A percentile compares a stretch with the other conserved stretches of the same genome.
Evolutionary conservation across 768 basidiomycete genomes (phyloP).

Genomic region (Boletus sensibilis): DNA sequence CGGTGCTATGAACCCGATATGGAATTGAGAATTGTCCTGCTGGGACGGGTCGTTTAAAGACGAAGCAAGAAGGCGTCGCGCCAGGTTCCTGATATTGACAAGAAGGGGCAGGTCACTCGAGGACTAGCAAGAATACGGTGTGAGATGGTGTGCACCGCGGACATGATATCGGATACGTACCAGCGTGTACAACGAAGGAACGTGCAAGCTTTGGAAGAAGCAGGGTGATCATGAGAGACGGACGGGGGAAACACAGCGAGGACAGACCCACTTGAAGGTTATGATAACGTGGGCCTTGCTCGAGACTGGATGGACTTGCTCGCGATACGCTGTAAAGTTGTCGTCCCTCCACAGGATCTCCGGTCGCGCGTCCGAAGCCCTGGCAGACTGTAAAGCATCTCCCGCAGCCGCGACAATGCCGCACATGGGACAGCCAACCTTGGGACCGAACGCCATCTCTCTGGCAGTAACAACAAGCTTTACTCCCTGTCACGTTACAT

Average conservation of each 20-base stretch:
- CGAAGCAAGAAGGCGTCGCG: not conserved
- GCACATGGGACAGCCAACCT: slow-evolving; percentile 75
- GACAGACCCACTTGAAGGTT: slow-evolving; percentile 65
- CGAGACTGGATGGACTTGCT: slow-evolving; percentile 33
- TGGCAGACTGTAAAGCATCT: slow-evolving; percentile 21
- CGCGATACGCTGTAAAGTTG: slow-evolving; percentile 23
- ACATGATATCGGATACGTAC: slow-evolving; percentile 35
- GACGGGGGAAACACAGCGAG: slow-evolving; percentile 5
- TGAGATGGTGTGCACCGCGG: slow-evolving; percentile 19
- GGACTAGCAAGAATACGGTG: slow-evolving; percentile 44
- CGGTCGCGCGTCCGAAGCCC: slow-evolving; percentile 44
- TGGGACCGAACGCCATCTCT: slow-evolving; percentile 55
- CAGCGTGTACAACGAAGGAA: slow-evolving; percentile 72
- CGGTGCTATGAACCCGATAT: slow-evolving; percentile 67
- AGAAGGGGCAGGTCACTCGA: not conserved
- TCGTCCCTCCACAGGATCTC: slow-evolving; percentile 75
- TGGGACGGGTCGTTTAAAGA: not conserved
- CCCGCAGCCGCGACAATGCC: slow-evolving; percentile 60
- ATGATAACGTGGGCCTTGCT: slow-evolving; percentile 69
- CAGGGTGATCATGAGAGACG: not conserved
- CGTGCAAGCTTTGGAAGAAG: slow-evolving; percentile 54
- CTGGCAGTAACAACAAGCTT: not conserved
- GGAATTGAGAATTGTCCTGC: not conserved
- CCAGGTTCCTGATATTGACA: not conserved
- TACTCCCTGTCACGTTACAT: not conserved